phyloP scores from a whole-genome alignment of 345 rosid species.

The Brassica carinata region DNA sequence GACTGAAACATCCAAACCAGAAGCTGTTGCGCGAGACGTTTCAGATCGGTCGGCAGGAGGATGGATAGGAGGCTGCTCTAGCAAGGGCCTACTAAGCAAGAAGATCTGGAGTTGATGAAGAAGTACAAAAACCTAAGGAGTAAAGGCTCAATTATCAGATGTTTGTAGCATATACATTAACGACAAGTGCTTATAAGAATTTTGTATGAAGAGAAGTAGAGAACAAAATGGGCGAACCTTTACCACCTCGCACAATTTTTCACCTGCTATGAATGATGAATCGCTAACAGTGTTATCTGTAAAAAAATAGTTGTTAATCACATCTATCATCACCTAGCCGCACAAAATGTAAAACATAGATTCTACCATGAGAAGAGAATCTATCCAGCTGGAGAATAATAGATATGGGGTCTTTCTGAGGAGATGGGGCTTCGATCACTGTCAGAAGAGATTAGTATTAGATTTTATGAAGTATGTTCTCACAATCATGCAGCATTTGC shows the following conservation, averaged over 20 bases:
- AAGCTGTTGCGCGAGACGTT: slow-evolving; percentile 64
- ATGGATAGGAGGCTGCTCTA: slow-evolving; percentile 72
- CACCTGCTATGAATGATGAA: slow-evolving; percentile 76
- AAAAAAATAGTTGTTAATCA: slow-evolving; percentile 16
- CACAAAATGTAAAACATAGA: neutral
- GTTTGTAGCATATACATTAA: slow-evolving; percentile 12
- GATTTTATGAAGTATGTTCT: slow-evolving; percentile 10
- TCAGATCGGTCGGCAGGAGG: slow-evolving; percentile 52
- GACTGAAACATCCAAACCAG: slow-evolving; percentile 69
- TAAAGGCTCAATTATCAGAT: slow-evolving; percentile 26
- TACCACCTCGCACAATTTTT: slow-evolving; percentile 75
- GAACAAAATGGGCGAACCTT: slow-evolving; percentile 65
- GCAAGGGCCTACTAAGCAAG: slow-evolving; percentile 70
- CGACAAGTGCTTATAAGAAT: neutral
- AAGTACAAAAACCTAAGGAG: slow-evolving; percentile 78
- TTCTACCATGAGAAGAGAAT: slow-evolving; percentile 58
- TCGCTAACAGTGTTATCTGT: slow-evolving; percentile 58
- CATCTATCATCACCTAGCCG: slow-evolving; percentile 19
- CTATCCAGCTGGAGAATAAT: slow-evolving; percentile 66
- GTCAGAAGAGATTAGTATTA: slow-evolving; percentile 32
- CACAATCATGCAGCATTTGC: slow-evolving; percentile 12
- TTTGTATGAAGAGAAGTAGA: neutral
- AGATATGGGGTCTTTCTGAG: slow-evolving; percentile 74
- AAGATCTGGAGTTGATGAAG: slow-evolving; percentile 89
- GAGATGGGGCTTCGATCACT: slow-evolving; percentile 93